A percentile compares a stretch with the other conserved stretches of the same genome.
These are phyloP conservation scores for Coemansia sp. DNA, from an alignment of 192 early-diverging fungal species.

Conservation along the genomic window DNA sequence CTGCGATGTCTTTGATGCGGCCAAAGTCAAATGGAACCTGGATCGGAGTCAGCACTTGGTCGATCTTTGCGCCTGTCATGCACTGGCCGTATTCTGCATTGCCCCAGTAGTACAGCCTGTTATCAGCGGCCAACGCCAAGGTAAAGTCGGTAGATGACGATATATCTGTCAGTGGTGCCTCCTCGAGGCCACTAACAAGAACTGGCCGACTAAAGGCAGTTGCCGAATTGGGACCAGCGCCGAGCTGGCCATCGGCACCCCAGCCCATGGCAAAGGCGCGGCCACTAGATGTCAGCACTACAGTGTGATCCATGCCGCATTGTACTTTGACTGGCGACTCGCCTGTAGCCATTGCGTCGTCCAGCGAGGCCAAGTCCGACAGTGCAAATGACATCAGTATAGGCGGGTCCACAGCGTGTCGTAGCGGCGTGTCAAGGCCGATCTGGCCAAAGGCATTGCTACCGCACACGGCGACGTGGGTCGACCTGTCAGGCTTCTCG, in stretches of 20 bases:
- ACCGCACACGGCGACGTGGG: conserved; percentile 60
- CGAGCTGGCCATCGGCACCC: conserved; percentile 78
- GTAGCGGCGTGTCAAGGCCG: conserved; percentile 46
- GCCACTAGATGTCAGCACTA: conserved; percentile 60
- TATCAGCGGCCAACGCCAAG: conserved; percentile 57
- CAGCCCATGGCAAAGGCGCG: conserved; percentile 73
- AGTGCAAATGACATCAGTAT: conserved; percentile 9
- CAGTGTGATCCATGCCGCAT: conserved; percentile 73
- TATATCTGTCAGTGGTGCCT: conserved; percentile 52
- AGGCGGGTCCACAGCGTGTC: conserved; percentile 25
- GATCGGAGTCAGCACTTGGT: conserved; percentile 62
- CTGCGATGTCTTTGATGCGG: conserved; percentile 60
- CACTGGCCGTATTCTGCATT: conserved; percentile 79
- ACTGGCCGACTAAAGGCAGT: conserved; percentile 53
- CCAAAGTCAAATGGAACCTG: conserved; percentile 45
- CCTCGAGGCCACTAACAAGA: conserved; percentile 50
- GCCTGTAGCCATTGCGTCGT: conserved; percentile 18
- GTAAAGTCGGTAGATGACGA: conserved; percentile 72
- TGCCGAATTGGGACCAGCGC: conserved; percentile 56
- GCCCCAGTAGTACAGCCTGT: conserved; percentile 70
- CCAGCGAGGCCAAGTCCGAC: conserved; percentile 22
- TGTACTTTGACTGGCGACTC: conserved; percentile 58
- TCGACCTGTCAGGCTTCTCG: not conserved
- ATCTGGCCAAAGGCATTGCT: conserved; percentile 74
- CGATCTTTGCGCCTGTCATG: conserved; percentile 54